phyloP scores from a whole-genome alignment of 768 basidiomycete genomes.

The Trametes maxima region DNA sequence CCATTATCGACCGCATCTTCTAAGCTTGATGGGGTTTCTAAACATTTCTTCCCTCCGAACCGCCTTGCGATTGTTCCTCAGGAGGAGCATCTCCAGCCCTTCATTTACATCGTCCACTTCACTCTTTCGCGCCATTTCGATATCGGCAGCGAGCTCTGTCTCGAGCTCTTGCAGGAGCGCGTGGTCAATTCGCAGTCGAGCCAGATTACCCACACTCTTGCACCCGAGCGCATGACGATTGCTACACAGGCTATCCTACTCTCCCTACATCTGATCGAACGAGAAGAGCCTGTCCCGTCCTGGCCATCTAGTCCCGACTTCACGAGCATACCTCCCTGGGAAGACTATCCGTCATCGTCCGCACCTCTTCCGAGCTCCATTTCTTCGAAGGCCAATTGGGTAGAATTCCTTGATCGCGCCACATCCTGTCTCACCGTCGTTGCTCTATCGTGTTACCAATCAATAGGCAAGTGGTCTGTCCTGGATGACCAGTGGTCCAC shows the following conservation, averaged over 20 bases:
- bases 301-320: constrained; percentile 86
- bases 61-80: constrained; percentile 59
- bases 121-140: constrained; percentile 83
- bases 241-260: constrained; percentile 77
- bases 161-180: constrained; percentile 80
- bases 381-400: constrained; percentile 64
- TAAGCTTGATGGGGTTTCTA: constrained; percentile 74
- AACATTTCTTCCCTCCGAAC: constrained; percentile 77
- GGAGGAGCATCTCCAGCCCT: constrained; percentile 78
- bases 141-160: constrained; percentile 77
- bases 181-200: constrained; percentile 45
- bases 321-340: constrained; percentile 49
- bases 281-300: constrained; percentile 64
- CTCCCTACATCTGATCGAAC: constrained; percentile 71
- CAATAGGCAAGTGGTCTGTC: constrained; percentile 75
- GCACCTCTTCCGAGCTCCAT: constrained; percentile 58
- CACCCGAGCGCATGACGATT: constrained; percentile 74
- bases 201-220: constrained; percentile 46
- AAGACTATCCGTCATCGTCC: constrained; percentile 73
- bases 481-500: constrained; percentile 85
- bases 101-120: constrained; percentile 81
- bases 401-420: constrained; percentile 71
- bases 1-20: constrained; percentile 76
- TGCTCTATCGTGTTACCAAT: constrained; percentile 58
- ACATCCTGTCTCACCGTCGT: constrained; percentile 59